Evolutionary conservation across 2,329 filamentous ascomycete genomes (phyloP).

Genomic region (Trichoderma oligosporum): DNA sequence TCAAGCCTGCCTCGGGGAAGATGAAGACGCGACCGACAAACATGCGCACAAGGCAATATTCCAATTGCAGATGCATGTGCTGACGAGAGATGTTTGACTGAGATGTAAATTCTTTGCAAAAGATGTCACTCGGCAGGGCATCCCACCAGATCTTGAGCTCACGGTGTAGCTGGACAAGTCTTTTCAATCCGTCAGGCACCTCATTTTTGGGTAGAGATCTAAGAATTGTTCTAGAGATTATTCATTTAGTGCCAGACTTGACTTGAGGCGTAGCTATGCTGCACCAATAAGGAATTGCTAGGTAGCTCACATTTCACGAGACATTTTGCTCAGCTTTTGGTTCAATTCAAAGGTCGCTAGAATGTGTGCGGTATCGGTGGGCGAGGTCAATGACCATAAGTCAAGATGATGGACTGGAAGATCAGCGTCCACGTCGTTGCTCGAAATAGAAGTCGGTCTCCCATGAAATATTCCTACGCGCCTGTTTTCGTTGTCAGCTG

Average conservation of each 20-base stretch:
- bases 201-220: slow-evolving; percentile 8
- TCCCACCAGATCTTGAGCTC: slow-evolving; percentile 39
- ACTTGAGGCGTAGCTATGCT: no score
- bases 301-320: slow-evolving; percentile 38
- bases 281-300: no score
- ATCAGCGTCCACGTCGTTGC: slow-evolving; percentile 51
- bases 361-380: slow-evolving; percentile 45
- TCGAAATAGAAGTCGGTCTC: slow-evolving; percentile 50
- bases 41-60: slow-evolving; percentile 51
- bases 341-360: slow-evolving; percentile 41
- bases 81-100: slow-evolving; percentile 42
- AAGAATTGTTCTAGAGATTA: background rate
- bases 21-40: slow-evolving; percentile 54
- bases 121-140: slow-evolving; percentile 32
- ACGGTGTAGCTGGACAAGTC: slow-evolving; percentile 7
- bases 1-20: slow-evolving; percentile 35
- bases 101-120: slow-evolving; percentile 39
- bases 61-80: slow-evolving; percentile 49
- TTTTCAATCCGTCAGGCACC: slow-evolving; percentile 6
- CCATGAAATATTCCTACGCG: slow-evolving; percentile 55
- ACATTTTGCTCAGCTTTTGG: slow-evolving; percentile 34
- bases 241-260: background rate
- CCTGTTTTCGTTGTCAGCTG: slow-evolving; percentile 29
- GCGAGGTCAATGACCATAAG: slow-evolving; percentile 38
- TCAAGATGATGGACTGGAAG: slow-evolving; percentile 46